Base-by-base conservation (phyloP, 78 protist genomes). In the Blattamonas nauphoetae region DNA sequence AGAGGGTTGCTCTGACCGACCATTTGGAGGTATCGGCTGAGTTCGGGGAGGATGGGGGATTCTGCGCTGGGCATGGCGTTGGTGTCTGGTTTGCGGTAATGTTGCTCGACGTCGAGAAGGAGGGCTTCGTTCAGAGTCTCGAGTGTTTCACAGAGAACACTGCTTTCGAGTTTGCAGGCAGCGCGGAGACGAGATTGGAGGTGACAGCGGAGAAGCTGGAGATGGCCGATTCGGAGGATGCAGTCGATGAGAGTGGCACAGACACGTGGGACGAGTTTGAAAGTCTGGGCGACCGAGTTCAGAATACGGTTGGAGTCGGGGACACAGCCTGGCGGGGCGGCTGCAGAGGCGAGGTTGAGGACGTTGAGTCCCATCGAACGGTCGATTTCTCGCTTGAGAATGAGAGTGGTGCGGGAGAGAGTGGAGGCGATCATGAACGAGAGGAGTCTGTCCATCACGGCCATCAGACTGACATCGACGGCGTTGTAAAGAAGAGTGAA, bases 31-130 rank as follows among this genome's bases (percentile, higher is more conserved):
- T 88, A 94, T 44, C 84, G 45, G 11, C 92, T 85, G 45, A 95
- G 88, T 82, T 93, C 93, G 3, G 88, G 81, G 33, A 94, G 89
- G 4, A 94, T 63, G 33, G 87, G 90, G 83, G 87, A 91, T 36
- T 92, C 94, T 38, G 86, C 94, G 29, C 81, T 55, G n/a, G 97
- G 97, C 78, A 91, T 92, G 38, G 96, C 94, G 43, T 71, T n/a
- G 29, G 11, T 5, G 43, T 91, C 93, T 1, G 95, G 96, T 55
- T 87, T 78, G 41, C 32, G 43, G 44, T 87, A 87, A 63, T 87
- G 89, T 4, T 1, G 45, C 55, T 71, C 43, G 41, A 87, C 35
- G 42, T 87, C 89, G 38, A 4, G 29, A 38, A 88, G 77, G 55
- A 88, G 43, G n/a, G 88, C 6, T 6, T 4, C 34, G 78, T 84